Conservation (phyloP, 2,329 filamentous ascomycete species). For the Xylaria hypoxylon region DNA sequence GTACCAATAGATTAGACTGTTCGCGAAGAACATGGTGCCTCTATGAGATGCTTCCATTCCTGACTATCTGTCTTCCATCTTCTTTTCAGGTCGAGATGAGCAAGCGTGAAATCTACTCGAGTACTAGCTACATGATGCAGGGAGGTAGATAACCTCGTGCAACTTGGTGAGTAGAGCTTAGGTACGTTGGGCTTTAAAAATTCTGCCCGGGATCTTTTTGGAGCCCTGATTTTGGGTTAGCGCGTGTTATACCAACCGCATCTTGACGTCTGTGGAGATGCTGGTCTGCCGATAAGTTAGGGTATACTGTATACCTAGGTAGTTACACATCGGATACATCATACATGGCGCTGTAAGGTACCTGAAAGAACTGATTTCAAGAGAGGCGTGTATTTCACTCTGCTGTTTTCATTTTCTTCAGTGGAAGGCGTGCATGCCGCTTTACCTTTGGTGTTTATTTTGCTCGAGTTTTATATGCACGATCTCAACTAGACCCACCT, state of each 20-base stretch:
- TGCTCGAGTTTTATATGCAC: too few relatives aligned
- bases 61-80: not conserved
- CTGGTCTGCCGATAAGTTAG: not conserved
- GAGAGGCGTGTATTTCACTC: too few relatives aligned
- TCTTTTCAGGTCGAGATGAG: not conserved
- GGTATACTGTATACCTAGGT: too few relatives aligned
- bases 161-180: not conserved
- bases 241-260: not conserved
- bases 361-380: too few relatives aligned
- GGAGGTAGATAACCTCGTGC: not conserved
- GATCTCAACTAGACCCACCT: too few relatives aligned
- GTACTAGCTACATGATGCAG: not conserved
- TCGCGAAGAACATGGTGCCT: constrained; percentile 7
- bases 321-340: too few relatives aligned
- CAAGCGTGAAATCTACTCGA: not conserved
- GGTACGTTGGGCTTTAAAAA: constrained; percentile 10
- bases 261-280: not conserved
- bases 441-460: too few relatives aligned
- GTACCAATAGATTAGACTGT: constrained; percentile 26
- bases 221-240: constrained; percentile 23
- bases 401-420: too few relatives aligned
- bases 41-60: not conserved
- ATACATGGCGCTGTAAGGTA: not conserved
- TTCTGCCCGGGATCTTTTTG: constrained; percentile 39
- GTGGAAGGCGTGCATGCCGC: too few relatives aligned